A percentile compares a stretch with the other conserved stretches of the same genome.
Evolutionary conservation across 441 rosid genomes (phyloP).

Genomic region (Arabidopsis lyrata): DNA sequence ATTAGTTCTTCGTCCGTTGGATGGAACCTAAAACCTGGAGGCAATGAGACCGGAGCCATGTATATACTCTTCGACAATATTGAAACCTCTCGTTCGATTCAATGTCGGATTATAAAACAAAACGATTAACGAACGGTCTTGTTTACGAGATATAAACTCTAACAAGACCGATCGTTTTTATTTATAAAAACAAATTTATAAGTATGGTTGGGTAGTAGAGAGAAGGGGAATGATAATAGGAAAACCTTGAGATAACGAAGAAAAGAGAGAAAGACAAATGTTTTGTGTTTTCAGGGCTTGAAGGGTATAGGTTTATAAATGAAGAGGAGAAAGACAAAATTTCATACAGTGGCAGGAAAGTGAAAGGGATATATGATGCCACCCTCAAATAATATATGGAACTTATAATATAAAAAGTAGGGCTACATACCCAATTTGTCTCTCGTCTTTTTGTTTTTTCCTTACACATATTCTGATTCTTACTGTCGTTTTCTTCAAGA

Average conservation of each 20-base stretch:
- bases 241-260: background rate
- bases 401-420: background rate
- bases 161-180: conserved; percentile 26
- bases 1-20: conserved; percentile 95
- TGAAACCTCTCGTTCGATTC: conserved; percentile 9
- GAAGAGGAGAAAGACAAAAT: conserved; percentile 30
- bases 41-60: conserved; percentile 90
- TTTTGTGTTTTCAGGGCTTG: conserved; percentile 33
- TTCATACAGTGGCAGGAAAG: conserved; percentile 18
- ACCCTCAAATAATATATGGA: conserved; percentile 5
- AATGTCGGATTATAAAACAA: background rate
- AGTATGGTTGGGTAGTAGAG: background rate
- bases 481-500: conserved; percentile 36
- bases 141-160: conserved; percentile 30
- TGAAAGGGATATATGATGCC: conserved; percentile 30
- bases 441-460: conserved; percentile 45
- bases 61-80: background rate
- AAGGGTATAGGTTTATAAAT: conserved; percentile 28
- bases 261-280: conserved; percentile 23
- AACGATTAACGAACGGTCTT: conserved; percentile 31
- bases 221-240: background rate
- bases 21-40: conserved; percentile 96
- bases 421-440: conserved; percentile 10
- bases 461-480: conserved; percentile 55
- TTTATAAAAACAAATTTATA: background rate